A percentile compares a stretch with the other conserved stretches of the same genome.
phyloP scores from a whole-genome alignment of 2,329 filamentous ascomycete species.

The Coniochaeta prunicola region DNA sequence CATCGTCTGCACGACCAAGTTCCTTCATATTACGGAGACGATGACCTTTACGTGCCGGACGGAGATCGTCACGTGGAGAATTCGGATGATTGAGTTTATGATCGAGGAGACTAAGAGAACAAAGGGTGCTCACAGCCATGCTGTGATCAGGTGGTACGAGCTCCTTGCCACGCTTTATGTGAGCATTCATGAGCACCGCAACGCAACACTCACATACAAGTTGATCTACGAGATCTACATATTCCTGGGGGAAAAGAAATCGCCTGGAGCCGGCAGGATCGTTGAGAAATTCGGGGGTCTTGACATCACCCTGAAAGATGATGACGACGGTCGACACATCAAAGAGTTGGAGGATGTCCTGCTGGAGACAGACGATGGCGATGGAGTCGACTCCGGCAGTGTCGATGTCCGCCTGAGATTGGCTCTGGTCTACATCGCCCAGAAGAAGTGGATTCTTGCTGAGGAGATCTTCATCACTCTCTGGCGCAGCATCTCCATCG shows the following conservation, averaged over 20 bases:
- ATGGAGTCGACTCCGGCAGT: slow-evolving; percentile 24
- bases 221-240: slow-evolving; percentile 26
- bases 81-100: slow-evolving; percentile 25
- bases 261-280: slow-evolving; percentile 19
- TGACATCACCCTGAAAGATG: slow-evolving; percentile 23
- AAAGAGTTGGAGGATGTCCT: slow-evolving; percentile 24
- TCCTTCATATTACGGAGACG: slow-evolving; percentile 25
- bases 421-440: slow-evolving; percentile 24
- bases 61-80: slow-evolving; percentile 28
- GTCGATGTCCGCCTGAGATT: slow-evolving; percentile 26
- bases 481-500: slow-evolving; percentile 29
- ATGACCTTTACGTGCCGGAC: slow-evolving; percentile 26
- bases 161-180: slow-evolving; percentile 28
- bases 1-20: slow-evolving; percentile 25
- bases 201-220: slow-evolving; percentile 22
- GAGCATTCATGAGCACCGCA: slow-evolving; percentile 25
- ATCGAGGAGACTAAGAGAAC: slow-evolving; percentile 28
- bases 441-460: slow-evolving; percentile 23
- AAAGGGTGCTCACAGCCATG: slow-evolving; percentile 24
- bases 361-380: slow-evolving; percentile 22
- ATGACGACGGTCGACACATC: slow-evolving; percentile 16
- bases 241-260: slow-evolving; percentile 22
- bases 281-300: slow-evolving; percentile 23
- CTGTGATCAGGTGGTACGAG: slow-evolving; percentile 28
- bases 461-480: slow-evolving; percentile 31